A percentile compares a stretch with the other conserved stretches of the same genome.
Evolutionary conservation across 2,329 filamentous ascomycete species (phyloP).

Genomic region (Metarhizium rileyi): DNA sequence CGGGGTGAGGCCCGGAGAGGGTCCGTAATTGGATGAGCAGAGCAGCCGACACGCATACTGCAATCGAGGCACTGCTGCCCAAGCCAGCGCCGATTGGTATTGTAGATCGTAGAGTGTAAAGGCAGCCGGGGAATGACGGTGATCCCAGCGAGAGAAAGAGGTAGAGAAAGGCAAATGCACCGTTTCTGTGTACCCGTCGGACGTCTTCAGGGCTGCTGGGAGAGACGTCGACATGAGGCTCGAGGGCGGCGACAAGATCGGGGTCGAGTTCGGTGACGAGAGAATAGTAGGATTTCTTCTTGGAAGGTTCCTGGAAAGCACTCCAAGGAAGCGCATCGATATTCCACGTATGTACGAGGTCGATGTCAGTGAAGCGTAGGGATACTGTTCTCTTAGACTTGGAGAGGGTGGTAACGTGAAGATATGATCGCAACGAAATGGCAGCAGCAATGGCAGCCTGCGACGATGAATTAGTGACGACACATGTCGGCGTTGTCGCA

Average conservation of each 20-base stretch:
- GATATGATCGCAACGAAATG: slow-evolving; percentile 90
- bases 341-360: slow-evolving; percentile 84
- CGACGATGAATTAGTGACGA: neutral
- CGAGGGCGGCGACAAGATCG: slow-evolving; percentile 70
- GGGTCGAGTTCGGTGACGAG: slow-evolving; percentile 74
- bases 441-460: slow-evolving; percentile 87
- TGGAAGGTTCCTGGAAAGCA: slow-evolving; percentile 65
- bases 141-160: slow-evolving; percentile 82
- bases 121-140: slow-evolving; percentile 65
- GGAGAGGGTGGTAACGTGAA: slow-evolving; percentile 87
- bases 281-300: slow-evolving; percentile 94
- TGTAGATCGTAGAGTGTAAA: slow-evolving; percentile 87
- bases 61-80: slow-evolving; percentile 89
- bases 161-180: slow-evolving; percentile 82
- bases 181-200: slow-evolving; percentile 75
- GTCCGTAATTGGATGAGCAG: slow-evolving; percentile 82
- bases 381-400: slow-evolving; percentile 85
- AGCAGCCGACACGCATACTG: slow-evolving; percentile 77
- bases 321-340: slow-evolving; percentile 88
- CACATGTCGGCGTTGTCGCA: neutral
- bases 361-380: slow-evolving; percentile 83
- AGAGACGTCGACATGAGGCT: slow-evolving; percentile 73
- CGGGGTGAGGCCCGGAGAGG: slow-evolving; percentile 80
- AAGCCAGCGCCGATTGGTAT: slow-evolving; percentile 88
- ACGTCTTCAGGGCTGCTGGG: slow-evolving; percentile 53